A percentile compares a stretch with the other conserved stretches of the same genome.
These are phyloP conservation scores for Effrenium voratum DNA, from an alignment of 73 alveolate species.

Conservation along the genomic window DNA sequence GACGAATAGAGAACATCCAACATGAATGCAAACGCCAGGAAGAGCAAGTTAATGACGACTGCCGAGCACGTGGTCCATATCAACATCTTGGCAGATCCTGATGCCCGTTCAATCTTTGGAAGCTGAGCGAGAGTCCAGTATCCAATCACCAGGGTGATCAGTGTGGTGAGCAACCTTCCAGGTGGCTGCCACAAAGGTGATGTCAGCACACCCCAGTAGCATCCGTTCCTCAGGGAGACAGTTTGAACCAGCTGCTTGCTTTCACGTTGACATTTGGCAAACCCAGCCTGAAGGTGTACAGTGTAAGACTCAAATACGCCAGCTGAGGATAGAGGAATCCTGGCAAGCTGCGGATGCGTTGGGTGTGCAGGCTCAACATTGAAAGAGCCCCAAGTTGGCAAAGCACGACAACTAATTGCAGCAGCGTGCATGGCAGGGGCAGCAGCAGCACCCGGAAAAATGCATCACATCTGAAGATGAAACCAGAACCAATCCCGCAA, in stretches of 20 bases:
- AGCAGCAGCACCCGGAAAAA: no score
- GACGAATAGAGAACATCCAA: neutral
- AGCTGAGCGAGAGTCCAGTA: slow-evolving; percentile 34
- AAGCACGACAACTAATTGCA: no score
- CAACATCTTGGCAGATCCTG: slow-evolving; percentile 53
- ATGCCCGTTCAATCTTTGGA: slow-evolving; percentile 29
- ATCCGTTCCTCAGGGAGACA: neutral
- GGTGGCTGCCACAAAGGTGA: slow-evolving; percentile 71
- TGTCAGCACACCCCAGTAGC: slow-evolving; percentile 51
- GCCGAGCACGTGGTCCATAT: slow-evolving; percentile 25
- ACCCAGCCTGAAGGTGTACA: slow-evolving; percentile 18
- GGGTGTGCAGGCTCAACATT: no score
- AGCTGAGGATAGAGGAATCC: neutral
- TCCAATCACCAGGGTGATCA: slow-evolving; percentile 17
- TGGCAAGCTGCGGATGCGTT: no score
- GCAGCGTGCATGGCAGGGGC: no score
- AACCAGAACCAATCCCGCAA: no score
- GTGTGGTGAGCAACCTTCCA: slow-evolving; percentile 18
- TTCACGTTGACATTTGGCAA: neutral
- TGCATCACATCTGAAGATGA: no score
- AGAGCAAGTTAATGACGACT: slow-evolving; percentile 26
- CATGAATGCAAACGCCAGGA: slow-evolving; percentile 10
- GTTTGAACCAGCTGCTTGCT: neutral
- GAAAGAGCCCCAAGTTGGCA: no score
- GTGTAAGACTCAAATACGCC: slow-evolving; percentile 16